Percentiles rank a stretch among this genome's conserved stretches.
These are phyloP conservation scores for Solanum tarapatanum DNA, from an alignment of 257 asterid species.

Conservation along the genomic window DNA sequence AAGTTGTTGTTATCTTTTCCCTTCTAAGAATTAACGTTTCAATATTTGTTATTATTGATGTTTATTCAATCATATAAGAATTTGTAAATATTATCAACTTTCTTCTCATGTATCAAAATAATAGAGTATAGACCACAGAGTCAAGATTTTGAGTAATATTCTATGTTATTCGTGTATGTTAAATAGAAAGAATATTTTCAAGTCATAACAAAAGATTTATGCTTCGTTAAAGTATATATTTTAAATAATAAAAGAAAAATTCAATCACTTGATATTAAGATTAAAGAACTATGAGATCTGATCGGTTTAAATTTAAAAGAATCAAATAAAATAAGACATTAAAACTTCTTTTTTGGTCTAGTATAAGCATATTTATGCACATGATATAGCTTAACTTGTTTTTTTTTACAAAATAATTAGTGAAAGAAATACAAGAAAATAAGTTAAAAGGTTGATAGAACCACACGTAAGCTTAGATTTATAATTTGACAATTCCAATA, in stretches of 20 bases:
- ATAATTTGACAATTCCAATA: background rate
- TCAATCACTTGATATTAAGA: fast-evolving
- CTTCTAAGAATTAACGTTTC: background rate
- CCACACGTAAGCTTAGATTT: background rate
- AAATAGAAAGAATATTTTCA: background rate
- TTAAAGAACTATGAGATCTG: fast-evolving
- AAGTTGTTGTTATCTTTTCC: background rate
- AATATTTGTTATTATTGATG: background rate
- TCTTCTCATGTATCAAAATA: background rate
- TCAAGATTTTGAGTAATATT: background rate
- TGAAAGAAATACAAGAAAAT: background rate
- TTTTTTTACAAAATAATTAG: background rate
- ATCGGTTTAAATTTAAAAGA: background rate
- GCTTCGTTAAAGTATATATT: background rate
- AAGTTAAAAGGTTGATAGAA: background rate
- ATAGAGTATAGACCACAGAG: background rate
- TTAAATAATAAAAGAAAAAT: background rate
- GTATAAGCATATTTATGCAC: background rate
- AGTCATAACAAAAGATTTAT: background rate
- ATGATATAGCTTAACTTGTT: background rate
- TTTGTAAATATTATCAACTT: background rate
- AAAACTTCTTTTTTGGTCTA: background rate
- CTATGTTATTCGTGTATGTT: background rate
- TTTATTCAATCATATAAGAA: background rate
- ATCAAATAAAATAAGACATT: background rate